Conservation (phyloP, 2,329 filamentous ascomycete species). For the Elsinoe fawcettii region DNA sequence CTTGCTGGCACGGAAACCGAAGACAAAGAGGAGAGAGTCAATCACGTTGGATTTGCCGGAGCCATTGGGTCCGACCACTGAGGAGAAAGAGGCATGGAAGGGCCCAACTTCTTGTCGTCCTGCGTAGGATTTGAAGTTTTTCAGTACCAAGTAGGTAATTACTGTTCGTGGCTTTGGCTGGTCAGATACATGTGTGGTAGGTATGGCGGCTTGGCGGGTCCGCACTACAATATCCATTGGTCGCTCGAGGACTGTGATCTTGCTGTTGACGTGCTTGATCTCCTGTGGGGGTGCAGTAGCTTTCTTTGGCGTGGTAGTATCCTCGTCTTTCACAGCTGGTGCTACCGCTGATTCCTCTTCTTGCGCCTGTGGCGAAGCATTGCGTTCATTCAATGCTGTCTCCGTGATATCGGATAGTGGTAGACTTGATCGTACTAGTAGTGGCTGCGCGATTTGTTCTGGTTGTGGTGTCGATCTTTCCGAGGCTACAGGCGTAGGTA, state of each 20-base stretch:
- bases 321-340: slow-evolving; percentile 22
- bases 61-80: slow-evolving; percentile 93
- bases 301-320: slow-evolving; percentile 35
- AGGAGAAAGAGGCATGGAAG: slow-evolving; percentile 95
- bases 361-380: slow-evolving; percentile 20
- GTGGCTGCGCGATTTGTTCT: no score
- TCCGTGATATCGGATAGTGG: slow-evolving; percentile 69
- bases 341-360: slow-evolving; percentile 23
- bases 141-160: slow-evolving; percentile 83
- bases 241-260: slow-evolving; percentile 71
- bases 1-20: slow-evolving; percentile 96
- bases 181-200: slow-evolving; percentile 61
- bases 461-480: slow-evolving; percentile 41
- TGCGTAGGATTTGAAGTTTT: slow-evolving; percentile 98
- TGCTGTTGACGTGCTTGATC: slow-evolving; percentile 64
- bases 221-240: slow-evolving; percentile 93
- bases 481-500: slow-evolving; percentile 15
- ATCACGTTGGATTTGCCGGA: slow-evolving; percentile 99
- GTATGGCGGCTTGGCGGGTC: slow-evolving; percentile 59
- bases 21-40: slow-evolving; percentile 96
- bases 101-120: slow-evolving; percentile 91
- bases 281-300: slow-evolving; percentile 17
- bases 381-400: slow-evolving; percentile 55
- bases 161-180: slow-evolving; percentile 81
- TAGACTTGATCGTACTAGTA: slow-evolving; percentile 38